A percentile compares a stretch with the other conserved stretches of the same genome.
Conservation (phyloP, 306 rosid genomes). For the Datisca glomerata region DNA sequence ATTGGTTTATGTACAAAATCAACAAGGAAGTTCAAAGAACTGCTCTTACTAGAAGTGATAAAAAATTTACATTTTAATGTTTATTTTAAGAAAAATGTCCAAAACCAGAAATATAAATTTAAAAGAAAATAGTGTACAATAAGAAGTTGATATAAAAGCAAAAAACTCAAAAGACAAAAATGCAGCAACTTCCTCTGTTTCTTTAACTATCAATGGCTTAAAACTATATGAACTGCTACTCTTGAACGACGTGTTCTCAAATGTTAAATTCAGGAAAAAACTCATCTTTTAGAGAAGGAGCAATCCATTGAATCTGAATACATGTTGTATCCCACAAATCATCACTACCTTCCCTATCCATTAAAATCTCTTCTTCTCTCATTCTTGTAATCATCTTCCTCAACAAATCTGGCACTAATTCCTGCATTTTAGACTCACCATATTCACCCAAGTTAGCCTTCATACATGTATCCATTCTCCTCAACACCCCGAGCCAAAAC, state of each 20-base stretch:
- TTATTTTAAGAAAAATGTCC: background rate
- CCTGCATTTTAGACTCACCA: constrained; percentile 47
- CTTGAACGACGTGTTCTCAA: background rate
- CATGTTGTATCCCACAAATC: constrained; percentile 79
- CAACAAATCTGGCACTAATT: constrained; percentile 49
- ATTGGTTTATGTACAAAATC: too few species aligned
- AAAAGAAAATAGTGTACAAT: background rate
- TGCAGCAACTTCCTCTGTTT: too few species aligned
- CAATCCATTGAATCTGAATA: constrained; percentile 89
- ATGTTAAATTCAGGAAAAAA: constrained; percentile 42
- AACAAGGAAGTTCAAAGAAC: background rate
- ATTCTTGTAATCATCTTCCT: constrained; percentile 52
- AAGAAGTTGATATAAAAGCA: background rate
- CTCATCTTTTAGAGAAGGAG: constrained; percentile 71
- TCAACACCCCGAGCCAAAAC: constrained; percentile 79
- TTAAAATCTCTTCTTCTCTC: constrained; percentile 54
- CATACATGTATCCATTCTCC: constrained; percentile 93
- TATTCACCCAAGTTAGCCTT: constrained; percentile 70
- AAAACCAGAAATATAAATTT: too few species aligned
- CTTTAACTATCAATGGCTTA: background rate
- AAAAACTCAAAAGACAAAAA: background rate
- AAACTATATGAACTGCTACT: background rate
- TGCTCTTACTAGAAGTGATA: background rate
- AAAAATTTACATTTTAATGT: too few species aligned
- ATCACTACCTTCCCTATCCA: constrained; percentile 45